A percentile compares a stretch with the other conserved stretches of the same genome.
Conservation (phyloP, 148 eudicot species). For the Rhododendron ovatum region DNA sequence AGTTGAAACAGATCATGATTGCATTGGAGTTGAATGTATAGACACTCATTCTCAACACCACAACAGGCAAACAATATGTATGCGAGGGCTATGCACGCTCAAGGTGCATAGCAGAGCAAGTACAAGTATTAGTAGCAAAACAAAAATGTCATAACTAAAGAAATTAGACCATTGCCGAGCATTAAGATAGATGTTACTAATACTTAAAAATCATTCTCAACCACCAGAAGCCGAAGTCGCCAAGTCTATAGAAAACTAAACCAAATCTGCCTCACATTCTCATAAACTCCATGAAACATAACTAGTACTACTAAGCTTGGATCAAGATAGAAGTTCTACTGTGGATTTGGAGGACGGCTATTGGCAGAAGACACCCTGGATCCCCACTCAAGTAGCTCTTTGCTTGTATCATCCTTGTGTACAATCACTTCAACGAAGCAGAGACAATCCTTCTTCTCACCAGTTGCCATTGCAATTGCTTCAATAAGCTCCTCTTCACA, state of each 20-base stretch:
- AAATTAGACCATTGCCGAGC: neutral
- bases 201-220: neutral
- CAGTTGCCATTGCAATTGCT: constrained; percentile 8
- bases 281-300: neutral
- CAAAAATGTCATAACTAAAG: neutral
- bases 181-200: neutral
- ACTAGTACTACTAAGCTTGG: neutral
- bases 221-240: neutral
- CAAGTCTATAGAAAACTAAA: neutral
- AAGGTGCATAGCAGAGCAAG: no score
- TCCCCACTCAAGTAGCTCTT: constrained; percentile 12
- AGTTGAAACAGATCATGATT: neutral
- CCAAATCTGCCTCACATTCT: neutral
- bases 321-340: neutral
- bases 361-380: constrained; percentile 7
- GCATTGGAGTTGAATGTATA: neutral
- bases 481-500: constrained; percentile 7
- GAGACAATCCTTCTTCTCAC: constrained; percentile 18
- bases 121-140: no score
- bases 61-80: neutral
- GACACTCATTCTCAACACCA: neutral
- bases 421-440: constrained; percentile 14
- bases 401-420: constrained; percentile 16
- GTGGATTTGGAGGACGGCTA: constrained; percentile 8
- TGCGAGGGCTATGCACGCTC: no score